These are phyloP conservation scores for Glomus cerebriforme DNA, from an alignment of 192 early-diverging fungal genomes.

Conservation along the genomic window DNA sequence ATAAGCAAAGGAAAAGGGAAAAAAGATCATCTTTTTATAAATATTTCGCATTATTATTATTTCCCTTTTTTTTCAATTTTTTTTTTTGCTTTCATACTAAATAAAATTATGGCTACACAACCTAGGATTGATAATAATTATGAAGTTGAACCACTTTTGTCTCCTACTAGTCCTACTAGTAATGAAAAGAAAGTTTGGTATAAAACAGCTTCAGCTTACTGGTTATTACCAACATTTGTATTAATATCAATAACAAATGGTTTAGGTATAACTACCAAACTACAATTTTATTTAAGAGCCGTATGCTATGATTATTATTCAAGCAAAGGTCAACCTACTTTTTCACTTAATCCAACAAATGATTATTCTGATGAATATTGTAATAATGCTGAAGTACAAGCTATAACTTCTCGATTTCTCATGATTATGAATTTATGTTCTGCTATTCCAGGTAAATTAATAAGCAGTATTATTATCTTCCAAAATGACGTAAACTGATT, in stretches of 20 bases:
- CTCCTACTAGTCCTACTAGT: too few species aligned
- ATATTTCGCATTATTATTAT: too few species aligned
- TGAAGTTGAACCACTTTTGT: too few species aligned
- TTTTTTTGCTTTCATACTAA: too few species aligned
- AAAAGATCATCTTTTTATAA: too few species aligned
- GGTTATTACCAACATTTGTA: neutral
- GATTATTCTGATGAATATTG: neutral
- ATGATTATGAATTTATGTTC: neutral
- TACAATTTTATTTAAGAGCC: neutral
- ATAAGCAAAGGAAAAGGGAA: too few species aligned
- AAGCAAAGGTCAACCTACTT: neutral
- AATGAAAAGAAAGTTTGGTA: neutral
- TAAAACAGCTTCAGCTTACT: neutral
- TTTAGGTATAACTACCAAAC: neutral
- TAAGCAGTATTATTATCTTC: neutral
- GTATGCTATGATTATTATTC: slow-evolving; percentile 8
- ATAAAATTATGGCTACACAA: too few species aligned
- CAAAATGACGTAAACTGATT: neutral
- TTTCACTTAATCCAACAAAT: neutral
- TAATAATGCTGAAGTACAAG: neutral
- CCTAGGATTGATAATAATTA: too few species aligned
- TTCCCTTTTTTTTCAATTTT: too few species aligned
- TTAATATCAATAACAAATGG: neutral
- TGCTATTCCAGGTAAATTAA: slow-evolving; percentile 21
- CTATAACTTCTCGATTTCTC: neutral